phyloP scores from a whole-genome alignment of 441 rosid species.

The Corymbia citriodora region DNA sequence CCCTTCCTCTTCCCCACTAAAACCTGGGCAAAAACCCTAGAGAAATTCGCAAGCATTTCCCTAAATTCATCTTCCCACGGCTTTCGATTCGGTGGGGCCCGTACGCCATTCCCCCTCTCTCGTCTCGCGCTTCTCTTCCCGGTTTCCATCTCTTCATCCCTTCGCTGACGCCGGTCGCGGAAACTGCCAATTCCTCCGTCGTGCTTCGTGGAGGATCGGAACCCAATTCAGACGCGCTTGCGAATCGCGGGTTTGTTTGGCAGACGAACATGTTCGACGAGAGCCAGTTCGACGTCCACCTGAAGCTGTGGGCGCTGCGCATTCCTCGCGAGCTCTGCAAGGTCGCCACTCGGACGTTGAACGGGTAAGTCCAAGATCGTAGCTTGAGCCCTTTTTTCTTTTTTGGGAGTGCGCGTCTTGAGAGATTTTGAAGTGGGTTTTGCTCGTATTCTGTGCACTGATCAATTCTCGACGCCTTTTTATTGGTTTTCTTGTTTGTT shows the following conservation, averaged over 20 bases:
- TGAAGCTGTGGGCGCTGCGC: constrained; percentile 71
- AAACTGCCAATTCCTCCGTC: background rate
- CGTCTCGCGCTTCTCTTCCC: too few species aligned
- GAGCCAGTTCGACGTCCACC: constrained; percentile 60
- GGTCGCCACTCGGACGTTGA: constrained; percentile 48
- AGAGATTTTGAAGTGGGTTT: background rate
- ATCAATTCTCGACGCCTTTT: background rate
- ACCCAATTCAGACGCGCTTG: background rate
- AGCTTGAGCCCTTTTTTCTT: background rate
- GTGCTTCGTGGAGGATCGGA: background rate
- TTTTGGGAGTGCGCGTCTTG: background rate
- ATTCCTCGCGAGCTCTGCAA: constrained; percentile 82
- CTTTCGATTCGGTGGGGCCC: background rate
- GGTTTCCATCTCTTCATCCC: background rate
- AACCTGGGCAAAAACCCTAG: background rate
- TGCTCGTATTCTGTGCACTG: background rate
- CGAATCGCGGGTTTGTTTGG: background rate
- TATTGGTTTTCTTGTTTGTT: background rate
- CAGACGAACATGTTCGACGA: constrained; percentile 46
- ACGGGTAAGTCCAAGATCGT: constrained; percentile 40
- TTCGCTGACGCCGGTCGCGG: background rate
- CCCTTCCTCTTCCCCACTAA: background rate
- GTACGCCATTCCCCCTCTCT: background rate
- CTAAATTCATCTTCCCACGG: background rate
- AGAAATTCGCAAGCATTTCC: background rate